These are phyloP conservation scores for Fusarium subglutinans DNA, from an alignment of 2,329 filamentous ascomycete genomes.

Conservation along the genomic window DNA sequence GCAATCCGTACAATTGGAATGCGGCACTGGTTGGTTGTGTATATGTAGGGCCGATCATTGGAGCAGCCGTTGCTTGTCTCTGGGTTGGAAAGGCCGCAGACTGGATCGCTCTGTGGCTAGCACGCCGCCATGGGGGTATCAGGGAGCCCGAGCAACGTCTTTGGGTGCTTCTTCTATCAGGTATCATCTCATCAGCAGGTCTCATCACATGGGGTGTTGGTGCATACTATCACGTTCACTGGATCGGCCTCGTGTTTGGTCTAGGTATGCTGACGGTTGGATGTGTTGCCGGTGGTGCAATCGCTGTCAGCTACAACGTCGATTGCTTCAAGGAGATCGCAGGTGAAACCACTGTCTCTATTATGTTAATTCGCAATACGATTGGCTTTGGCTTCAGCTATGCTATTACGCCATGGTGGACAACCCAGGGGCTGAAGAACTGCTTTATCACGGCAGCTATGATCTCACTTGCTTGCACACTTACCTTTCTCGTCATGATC, in stretches of 20 bases:
- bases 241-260: not conserved
- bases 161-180: not conserved
- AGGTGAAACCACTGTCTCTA: not conserved
- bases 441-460: not conserved
- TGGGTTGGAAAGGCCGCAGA: not conserved
- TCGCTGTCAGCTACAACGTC: not conserved
- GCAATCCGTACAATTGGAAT: not conserved
- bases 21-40: not conserved
- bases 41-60: not conserved
- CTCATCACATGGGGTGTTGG: not conserved
- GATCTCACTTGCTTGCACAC: not conserved
- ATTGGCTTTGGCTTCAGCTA: not conserved
- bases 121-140: not conserved
- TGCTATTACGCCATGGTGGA: constrained; percentile 6
- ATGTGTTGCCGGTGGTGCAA: not conserved
- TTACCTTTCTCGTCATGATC: not conserved
- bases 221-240: not conserved
- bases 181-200: not conserved
- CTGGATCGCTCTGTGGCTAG: not conserved
- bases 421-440: not conserved
- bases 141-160: not conserved
- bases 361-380: not conserved
- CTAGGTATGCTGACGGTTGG: not conserved
- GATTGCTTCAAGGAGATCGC: not conserved
- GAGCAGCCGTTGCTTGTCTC: not conserved